Percentiles rank a stretch among this genome's conserved stretches.
Conservation (phyloP, 495 filamentous ascomycete species). For the Penicillium fimorum region DNA sequence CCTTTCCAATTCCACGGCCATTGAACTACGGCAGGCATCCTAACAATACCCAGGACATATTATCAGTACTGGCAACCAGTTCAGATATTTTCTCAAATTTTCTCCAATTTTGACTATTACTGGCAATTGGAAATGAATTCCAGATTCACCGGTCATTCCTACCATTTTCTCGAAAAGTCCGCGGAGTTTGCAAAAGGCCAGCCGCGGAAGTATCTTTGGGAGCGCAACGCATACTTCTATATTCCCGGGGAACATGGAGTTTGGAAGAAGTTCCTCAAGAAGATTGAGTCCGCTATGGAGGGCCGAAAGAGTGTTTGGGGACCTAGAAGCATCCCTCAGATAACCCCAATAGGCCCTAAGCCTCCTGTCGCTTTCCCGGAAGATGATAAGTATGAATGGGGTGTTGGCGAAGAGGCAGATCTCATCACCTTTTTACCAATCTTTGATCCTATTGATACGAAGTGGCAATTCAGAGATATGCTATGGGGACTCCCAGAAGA, state of each 20-base stretch:
- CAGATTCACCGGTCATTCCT: constrained; percentile 63
- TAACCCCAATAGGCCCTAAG: background rate
- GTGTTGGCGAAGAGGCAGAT: constrained; percentile 71
- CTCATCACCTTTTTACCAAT: constrained; percentile 64
- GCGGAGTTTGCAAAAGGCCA: constrained; percentile 52
- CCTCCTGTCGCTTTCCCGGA: background rate
- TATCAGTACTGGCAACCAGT: background rate
- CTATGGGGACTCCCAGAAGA: constrained; percentile 45
- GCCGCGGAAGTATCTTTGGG: constrained; percentile 64
- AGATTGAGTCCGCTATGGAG: background rate
- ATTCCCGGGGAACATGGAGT: constrained; percentile 58
- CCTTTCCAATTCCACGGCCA: no score
- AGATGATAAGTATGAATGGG: constrained; percentile 63
- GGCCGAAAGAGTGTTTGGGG: constrained; percentile 51
- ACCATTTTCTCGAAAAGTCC: constrained; percentile 60
- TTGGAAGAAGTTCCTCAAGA: background rate
- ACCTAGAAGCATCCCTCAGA: constrained; percentile 8
- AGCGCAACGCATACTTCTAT: constrained; percentile 65
- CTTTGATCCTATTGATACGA: constrained; percentile 58
- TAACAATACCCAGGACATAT: constrained; percentile 12
- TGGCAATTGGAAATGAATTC: constrained; percentile 74
- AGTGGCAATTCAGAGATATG: constrained; percentile 56
- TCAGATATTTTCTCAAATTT: background rate
- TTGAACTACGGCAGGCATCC: no score
- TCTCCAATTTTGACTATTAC: constrained; percentile 61